Base-by-base conservation (phyloP, 2,329 filamentous ascomycete species). In the Ceratocystis papillata region DNA sequence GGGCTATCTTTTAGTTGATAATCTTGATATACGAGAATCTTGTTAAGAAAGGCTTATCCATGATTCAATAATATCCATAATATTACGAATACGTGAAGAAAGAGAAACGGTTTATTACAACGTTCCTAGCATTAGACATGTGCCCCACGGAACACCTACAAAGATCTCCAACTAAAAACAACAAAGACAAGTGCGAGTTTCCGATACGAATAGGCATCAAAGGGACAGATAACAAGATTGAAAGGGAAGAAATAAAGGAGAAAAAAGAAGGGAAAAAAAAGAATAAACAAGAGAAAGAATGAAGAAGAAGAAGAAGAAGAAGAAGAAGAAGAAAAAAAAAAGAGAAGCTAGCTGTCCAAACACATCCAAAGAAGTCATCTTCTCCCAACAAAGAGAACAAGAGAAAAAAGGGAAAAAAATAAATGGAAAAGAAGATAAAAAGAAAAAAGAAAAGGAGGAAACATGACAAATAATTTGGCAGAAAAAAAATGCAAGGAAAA, bases 241-340 rank as follows among this genome's bases (percentile, higher is more conserved):
- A 57, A 50, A 50, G 46, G 22, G 20, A 50, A 25, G 69, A 72
- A 30, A 69, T 69, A n/a, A 65, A 70, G 6, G 68, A 69, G 67
- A 63, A 1, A 66, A 69, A 55, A 69, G 70, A 5, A 70, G 69
- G 67, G 62, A 1, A 66, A 69, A 55, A 69, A 71, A 5, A 70
- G 69, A 60, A 69, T 66, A 57, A 66, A 41, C 44, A 48, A 65
- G 69, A 46, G 44, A 4, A 45, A 69, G 65, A 48, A 62, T 63
- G 48, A 65, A 60, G 62, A 25, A 62, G 22, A 22, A 22, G 22
- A 22, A 22, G 65, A n/a, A 48, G 62, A 64, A 63, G 45, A 41
- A 60, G 65, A n/a, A 48, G 62, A 64, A 63, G 46, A 41, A 60
- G 8, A 5, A 69, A 69, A 59, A 69, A 67, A 55, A 65, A 33